A percentile compares a stretch with the other conserved stretches of the same genome.
These are phyloP conservation scores for Tricladium varicosporioides DNA, from an alignment of 2,329 filamentous ascomycete species.

Conservation along the genomic window DNA sequence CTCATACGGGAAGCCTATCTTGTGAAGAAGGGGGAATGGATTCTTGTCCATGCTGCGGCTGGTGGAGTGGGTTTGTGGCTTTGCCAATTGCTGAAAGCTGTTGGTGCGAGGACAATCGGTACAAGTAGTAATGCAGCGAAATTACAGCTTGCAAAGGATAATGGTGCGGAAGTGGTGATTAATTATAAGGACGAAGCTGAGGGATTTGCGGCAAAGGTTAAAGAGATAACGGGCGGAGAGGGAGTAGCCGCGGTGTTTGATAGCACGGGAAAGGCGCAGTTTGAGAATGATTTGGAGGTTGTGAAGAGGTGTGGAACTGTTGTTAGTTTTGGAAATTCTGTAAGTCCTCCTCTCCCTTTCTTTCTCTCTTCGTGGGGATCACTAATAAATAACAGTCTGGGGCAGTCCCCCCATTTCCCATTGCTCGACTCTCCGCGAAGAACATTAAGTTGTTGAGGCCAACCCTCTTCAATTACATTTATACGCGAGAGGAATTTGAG, in stretches of 20 bases:
- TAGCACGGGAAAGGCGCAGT: constrained; percentile 81
- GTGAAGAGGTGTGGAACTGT: constrained; percentile 75
- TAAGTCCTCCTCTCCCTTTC: constrained; percentile 38
- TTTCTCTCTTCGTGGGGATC: no score
- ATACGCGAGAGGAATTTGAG: constrained; percentile 68
- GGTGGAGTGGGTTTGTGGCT: constrained; percentile 78
- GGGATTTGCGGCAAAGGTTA: constrained; percentile 56
- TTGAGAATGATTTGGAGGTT: constrained; percentile 73
- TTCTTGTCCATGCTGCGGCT: constrained; percentile 81
- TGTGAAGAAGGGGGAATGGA: constrained; percentile 75
- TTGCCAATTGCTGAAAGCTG: constrained; percentile 67
- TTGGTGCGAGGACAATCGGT: constrained; percentile 77
- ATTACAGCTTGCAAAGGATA: constrained; percentile 62
- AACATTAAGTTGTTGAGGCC: constrained; percentile 77
- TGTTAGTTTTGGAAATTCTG: constrained; percentile 78
- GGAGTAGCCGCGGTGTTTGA: constrained; percentile 82
- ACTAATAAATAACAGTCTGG: constrained; percentile 19
- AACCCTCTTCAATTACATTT: constrained; percentile 67
- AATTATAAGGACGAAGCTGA: constrained; percentile 60
- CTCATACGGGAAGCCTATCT: constrained; percentile 71
- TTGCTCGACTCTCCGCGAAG: constrained; percentile 62
- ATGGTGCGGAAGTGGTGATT: constrained; percentile 71
- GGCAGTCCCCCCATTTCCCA: constrained; percentile 64
- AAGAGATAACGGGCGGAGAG: constrained; percentile 67
- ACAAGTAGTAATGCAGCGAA: constrained; percentile 76